Base-by-base conservation (phyloP, 2,329 filamentous ascomycete species). In the Hypoxylon sp. region DNA sequence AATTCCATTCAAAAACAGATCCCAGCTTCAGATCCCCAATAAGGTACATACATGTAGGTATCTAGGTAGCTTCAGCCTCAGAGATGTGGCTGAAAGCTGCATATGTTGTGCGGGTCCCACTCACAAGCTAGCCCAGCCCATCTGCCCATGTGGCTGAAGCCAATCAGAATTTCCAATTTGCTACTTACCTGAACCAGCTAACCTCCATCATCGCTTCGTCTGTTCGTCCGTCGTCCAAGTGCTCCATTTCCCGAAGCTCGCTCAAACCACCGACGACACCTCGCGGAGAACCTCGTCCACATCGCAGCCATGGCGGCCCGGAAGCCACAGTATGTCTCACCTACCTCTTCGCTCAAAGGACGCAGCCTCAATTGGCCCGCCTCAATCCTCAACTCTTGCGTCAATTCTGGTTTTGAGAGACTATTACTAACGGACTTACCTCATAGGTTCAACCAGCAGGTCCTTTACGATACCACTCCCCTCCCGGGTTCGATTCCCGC, bases 381-480 rank as follows among this genome's bases (percentile, higher is more conserved):
- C 6, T 7, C 55, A n/a, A 2, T 8, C 9, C n/a, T 12, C 44
- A 45, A 12, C 11, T 30, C 14, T 20, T 44, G 46, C 59, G 50
- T 26, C 18, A 48, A 59, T 51, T 33, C 32, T 32, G 18, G 3
- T 26, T 16, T 46, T 28, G 22, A 30, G 44, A 50, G 33, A 9
- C 18, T 38, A 59, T 66, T 64, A 70, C 78, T 74, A n/a, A n/a
- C n/a, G n/a, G 69, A 77, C 71, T 48, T 46, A 57, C 48, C 59
- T 67, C 70, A 71, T 78, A 98, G 96, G 80, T 98, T 98, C 90
- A 93, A 93, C 83, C 93, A 97, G 84, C 85, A 93, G 79, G 86
- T 92, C 83, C 92, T 98, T 82, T 88, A 96, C 85, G 96, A 99
- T 86, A 96, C 93, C 77, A 97, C 96, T 73, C 95, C 96, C 76